phyloP scores from a whole-genome alignment of 2,329 filamentous ascomycete genomes.

The Dothiorella sarmentorum region DNA sequence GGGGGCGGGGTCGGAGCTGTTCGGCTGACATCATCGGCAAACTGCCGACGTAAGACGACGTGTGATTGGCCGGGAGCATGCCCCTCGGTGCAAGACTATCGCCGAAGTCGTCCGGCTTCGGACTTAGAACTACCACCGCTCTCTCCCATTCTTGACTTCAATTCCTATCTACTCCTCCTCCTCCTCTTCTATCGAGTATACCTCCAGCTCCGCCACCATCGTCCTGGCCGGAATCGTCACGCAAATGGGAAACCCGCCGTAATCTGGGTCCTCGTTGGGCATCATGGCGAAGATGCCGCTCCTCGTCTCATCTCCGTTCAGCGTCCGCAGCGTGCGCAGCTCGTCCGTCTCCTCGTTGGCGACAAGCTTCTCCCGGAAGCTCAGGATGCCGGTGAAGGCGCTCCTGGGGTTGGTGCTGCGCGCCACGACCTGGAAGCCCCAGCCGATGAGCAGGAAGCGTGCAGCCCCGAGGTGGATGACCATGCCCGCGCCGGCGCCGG shows the following conservation, averaged over 20 bases:
- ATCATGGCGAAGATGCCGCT: slow-evolving; percentile 52
- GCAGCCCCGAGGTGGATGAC: slow-evolving; percentile 40
- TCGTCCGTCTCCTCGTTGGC: slow-evolving; percentile 35
- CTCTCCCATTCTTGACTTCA: not conserved
- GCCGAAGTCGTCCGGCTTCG: not conserved
- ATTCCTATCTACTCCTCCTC: not conserved
- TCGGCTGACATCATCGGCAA: slow-evolving; percentile 14
- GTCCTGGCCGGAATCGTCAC: slow-evolving; percentile 54
- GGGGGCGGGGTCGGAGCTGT: not conserved
- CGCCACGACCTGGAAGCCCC: slow-evolving; percentile 41
- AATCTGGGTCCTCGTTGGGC: slow-evolving; percentile 56
- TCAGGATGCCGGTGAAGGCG: slow-evolving; percentile 44
- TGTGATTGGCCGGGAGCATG: not conserved
- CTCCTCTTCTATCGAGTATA: slow-evolving; percentile 1
- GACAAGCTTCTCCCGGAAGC: slow-evolving; percentile 42
- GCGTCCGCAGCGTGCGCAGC: slow-evolving; percentile 32
- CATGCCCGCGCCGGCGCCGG: slow-evolving; percentile 42
- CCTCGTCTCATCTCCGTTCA: slow-evolving; percentile 37
- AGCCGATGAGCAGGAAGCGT: slow-evolving; percentile 45
- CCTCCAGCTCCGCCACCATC: slow-evolving; percentile 5
- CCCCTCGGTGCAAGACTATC: not conserved
- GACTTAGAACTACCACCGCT: not conserved
- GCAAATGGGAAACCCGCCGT: slow-evolving; percentile 54
- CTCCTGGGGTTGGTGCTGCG: slow-evolving; percentile 25
- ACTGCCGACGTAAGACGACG: not conserved